Evolutionary conservation across 140 eudicot species (phyloP).

Genomic region (Ambrosia hybrid): DNA sequence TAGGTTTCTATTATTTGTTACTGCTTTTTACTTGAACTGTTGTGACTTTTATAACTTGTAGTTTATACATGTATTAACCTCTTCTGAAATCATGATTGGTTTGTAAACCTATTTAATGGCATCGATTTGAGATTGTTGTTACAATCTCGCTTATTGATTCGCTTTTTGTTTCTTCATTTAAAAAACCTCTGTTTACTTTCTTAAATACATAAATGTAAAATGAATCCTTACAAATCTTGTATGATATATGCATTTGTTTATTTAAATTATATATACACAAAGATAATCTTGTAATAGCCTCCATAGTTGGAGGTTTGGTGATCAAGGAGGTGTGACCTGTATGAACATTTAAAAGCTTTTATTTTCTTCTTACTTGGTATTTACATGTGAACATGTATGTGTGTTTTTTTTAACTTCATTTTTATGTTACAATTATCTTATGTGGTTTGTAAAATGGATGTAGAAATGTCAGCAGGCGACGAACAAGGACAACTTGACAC

Average conservation of each 20-base stretch:
- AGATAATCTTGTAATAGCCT: conserved; percentile 3
- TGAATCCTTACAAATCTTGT: neutral
- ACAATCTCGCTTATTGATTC: neutral
- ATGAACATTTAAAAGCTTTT: neutral
- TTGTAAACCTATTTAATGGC: neutral
- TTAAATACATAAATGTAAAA: neutral
- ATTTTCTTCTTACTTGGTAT: neutral
- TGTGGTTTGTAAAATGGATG: neutral
- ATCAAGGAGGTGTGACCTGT: neutral
- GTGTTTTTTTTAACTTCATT: neutral
- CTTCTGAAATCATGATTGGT: neutral
- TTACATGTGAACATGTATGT: neutral
- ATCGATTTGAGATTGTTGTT: neutral
- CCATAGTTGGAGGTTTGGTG: neutral
- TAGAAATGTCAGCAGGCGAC: neutral
- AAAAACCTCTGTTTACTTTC: neutral
- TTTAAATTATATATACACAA: neutral
- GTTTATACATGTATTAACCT: neutral
- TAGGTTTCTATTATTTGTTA: no score
- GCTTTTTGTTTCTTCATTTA: neutral
- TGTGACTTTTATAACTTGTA: neutral
- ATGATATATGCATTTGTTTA: neutral
- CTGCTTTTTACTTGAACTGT: neutral
- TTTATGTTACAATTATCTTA: neutral
- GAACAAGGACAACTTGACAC: no score